Conservation (phyloP, 2,329 filamentous ascomycete genomes). For the Cladorrhinum sp. region DNA sequence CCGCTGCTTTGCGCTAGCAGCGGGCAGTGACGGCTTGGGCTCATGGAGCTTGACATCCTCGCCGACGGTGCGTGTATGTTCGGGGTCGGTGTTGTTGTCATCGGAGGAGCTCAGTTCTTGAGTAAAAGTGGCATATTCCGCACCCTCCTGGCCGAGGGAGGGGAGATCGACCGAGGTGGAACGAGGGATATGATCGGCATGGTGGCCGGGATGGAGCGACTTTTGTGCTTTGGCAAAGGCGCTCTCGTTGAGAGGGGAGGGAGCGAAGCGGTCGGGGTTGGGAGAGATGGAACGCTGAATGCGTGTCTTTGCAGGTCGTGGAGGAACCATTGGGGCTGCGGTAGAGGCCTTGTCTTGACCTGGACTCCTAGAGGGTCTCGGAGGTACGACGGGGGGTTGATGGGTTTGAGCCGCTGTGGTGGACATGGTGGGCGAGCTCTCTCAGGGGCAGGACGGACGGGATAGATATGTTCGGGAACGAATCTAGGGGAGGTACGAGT, state of each 20-base stretch:
- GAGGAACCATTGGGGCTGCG: constrained; percentile 66
- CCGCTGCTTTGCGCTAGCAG: constrained; percentile 75
- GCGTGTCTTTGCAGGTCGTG: constrained; percentile 68
- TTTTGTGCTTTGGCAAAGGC: constrained; percentile 49
- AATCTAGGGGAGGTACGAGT: constrained; percentile 8
- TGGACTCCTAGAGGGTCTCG: constrained; percentile 51
- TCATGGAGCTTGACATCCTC: constrained; percentile 84
- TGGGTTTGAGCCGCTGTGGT: constrained; percentile 38
- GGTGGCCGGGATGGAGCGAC: constrained; percentile 33
- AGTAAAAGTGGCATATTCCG: constrained; percentile 69
- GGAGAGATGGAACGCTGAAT: constrained; percentile 75
- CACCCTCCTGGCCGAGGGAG: constrained; percentile 83
- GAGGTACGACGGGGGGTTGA: constrained; percentile 54
- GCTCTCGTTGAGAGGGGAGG: constrained; percentile 78
- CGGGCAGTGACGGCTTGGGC: constrained; percentile 81
- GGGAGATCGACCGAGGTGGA: constrained; percentile 78
- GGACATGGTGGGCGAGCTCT: constrained; percentile 41
- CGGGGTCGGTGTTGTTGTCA: constrained; percentile 48
- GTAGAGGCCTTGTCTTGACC: constrained; percentile 46
- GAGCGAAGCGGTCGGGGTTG: constrained; percentile 73
- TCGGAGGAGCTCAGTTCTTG: constrained; percentile 47
- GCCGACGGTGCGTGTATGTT: constrained; percentile 74
- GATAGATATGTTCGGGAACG: constrained; percentile 5
- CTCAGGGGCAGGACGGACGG: constrained; percentile 2
- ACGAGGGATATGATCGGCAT: constrained; percentile 51